A percentile compares a stretch with the other conserved stretches of the same genome.
Conservation (phyloP, 1,139 yeast genomes). For the Debaryomycetaceae sp. region DNA sequence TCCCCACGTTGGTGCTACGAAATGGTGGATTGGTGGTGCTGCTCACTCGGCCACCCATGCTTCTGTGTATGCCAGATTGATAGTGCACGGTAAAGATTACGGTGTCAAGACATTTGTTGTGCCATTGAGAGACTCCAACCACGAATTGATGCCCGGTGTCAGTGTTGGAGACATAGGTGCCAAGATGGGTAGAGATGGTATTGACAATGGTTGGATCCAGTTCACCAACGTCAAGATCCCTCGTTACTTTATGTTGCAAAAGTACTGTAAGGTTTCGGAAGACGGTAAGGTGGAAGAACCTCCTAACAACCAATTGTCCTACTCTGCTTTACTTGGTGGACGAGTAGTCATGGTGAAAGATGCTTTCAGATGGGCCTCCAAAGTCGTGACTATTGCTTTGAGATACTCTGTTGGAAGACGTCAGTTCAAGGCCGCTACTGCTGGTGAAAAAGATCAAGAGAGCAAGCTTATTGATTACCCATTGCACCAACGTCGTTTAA, state of each 20-base stretch:
- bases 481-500: constrained; percentile 44
- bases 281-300: constrained; percentile 42
- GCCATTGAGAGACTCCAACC: constrained; percentile 45
- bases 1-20: constrained; percentile 49
- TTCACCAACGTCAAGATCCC: constrained; percentile 45
- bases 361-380: constrained; percentile 41
- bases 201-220: constrained; percentile 52
- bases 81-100: constrained; percentile 43
- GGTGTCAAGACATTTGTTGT: constrained; percentile 50
- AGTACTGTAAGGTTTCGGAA: constrained; percentile 41
- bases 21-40: constrained; percentile 55
- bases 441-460: constrained; percentile 25
- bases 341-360: constrained; percentile 46
- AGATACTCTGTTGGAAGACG: constrained; percentile 47
- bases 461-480: constrained; percentile 46
- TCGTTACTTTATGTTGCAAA: constrained; percentile 46
- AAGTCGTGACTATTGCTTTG: constrained; percentile 42
- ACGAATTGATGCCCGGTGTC: constrained; percentile 43
- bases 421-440: constrained; percentile 33
- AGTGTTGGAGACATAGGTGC: constrained; percentile 47
- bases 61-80: constrained; percentile 41
- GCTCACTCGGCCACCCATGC: constrained; percentile 50
- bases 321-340: constrained; percentile 46
- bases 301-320: constrained; percentile 46
- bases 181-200: constrained; percentile 51